phyloP scores from a whole-genome alignment of 2,329 filamentous ascomycete genomes.

The Diaporthe australafricana region DNA sequence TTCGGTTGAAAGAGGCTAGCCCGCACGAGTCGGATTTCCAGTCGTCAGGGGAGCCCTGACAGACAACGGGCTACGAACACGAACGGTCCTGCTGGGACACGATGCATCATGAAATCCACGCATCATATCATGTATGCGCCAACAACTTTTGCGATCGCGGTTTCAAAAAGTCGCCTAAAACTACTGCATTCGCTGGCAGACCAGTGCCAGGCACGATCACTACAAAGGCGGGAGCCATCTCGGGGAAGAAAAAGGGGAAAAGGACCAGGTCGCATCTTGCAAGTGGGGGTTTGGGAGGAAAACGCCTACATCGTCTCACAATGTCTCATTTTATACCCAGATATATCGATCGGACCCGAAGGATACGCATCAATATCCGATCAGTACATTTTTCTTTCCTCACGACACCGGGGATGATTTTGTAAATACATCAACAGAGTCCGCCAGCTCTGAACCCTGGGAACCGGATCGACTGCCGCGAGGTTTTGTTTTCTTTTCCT shows the following conservation, averaged over 20 bases:
- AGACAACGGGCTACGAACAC: neutral
- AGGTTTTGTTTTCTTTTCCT: constrained; percentile 9
- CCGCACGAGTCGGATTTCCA: neutral
- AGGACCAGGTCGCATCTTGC: constrained; percentile 1
- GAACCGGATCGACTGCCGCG: constrained; percentile 2
- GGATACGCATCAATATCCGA: constrained; percentile 28
- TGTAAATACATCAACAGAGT: constrained; percentile 27
- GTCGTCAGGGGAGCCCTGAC: constrained; percentile 3
- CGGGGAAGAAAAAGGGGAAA: constrained; percentile 17
- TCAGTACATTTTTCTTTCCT: constrained; percentile 22
- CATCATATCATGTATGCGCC: constrained; percentile 11
- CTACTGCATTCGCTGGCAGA: constrained; percentile 1
- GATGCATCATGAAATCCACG: neutral
- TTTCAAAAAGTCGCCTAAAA: constrained; percentile 14
- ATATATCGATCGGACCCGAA: constrained; percentile 28
- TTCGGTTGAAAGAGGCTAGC: constrained; percentile 54
- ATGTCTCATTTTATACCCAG: constrained; percentile 30
- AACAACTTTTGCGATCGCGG: neutral
- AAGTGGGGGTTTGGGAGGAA: constrained; percentile 18
- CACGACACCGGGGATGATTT: constrained; percentile 10
- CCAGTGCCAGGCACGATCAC: neutral
- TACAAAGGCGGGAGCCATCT: constrained; percentile 6
- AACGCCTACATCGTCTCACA: constrained; percentile 22
- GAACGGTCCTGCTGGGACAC: neutral
- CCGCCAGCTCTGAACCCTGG: constrained; percentile 4